Evolutionary conservation across 805 yeast species (phyloP), one percentile per base, ranked within the genome.

Genomic region (Nakazawaea holstii): DNA sequence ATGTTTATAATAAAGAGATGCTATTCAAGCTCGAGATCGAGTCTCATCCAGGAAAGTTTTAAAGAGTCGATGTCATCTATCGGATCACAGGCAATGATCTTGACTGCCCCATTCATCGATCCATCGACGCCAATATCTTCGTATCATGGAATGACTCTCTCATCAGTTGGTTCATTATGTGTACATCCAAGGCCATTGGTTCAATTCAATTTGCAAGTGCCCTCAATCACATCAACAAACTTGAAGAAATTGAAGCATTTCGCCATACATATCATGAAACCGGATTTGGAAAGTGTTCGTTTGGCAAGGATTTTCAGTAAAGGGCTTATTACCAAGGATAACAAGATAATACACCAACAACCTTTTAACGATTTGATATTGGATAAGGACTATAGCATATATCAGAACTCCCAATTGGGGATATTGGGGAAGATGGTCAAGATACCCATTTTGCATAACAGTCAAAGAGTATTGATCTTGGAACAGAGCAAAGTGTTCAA

Each of bases 151-250:
- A 79, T 87, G 71, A 89, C 97, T 0, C 69, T 92, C 1, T 86
- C 96, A 2, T 88, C 96, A 1, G 87, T 90, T 39, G 79, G 88
- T 10, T 90, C 97, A 1, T 67, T 92, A 11, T 82, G 95, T 0
- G 76, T 90, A 28, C 70, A 74, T 41, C 97, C 97, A 0, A 72
- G 71, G 11, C 95, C 96, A 1, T 65, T 91, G 46, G 58, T 92
- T 1, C 94, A 88, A 57, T 91, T 92, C 69, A 92, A 92, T 61
- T 68, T 92, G 35, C 95, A 87, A 62, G 68, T 82, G 11, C 98
- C 98, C 0, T 87, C 96, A 5, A 74, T 82, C 30, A 91, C 98
- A 0, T 83, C 95, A 0, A 67, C 70, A 6, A 68, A 78, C 9
- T 66, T 92, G 27, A 88, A 86, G 56, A 66, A 70, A n/a, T 61